Conservation (phyloP, 768 basidiomycete species). For the Pleurotus platypus region DNA sequence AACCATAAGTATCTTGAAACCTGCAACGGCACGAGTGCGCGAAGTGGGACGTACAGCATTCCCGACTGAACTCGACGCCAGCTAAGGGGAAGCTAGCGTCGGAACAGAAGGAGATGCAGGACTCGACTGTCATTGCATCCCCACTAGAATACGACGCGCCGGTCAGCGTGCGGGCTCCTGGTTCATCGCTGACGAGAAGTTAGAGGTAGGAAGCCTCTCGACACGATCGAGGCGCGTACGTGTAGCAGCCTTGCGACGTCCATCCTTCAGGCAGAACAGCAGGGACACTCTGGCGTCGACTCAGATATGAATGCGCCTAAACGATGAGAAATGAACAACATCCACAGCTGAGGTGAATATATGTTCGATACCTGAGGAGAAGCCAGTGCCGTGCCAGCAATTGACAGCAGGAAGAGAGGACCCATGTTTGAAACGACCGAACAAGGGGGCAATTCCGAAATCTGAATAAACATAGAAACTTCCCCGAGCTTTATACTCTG, state of each 20-base stretch:
- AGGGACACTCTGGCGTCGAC: neutral
- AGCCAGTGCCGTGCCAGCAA: neutral
- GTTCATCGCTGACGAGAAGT: neutral
- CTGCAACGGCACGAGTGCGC: neutral
- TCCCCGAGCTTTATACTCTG: no score
- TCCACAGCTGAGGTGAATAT: no score
- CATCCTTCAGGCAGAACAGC: neutral
- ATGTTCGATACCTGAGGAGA: neutral
- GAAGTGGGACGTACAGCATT: constrained; percentile 24
- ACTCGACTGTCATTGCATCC: constrained; percentile 28
- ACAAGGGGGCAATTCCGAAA: no score
- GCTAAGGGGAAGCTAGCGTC: constrained; percentile 33
- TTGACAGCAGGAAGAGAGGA: neutral
- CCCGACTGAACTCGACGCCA: constrained; percentile 34
- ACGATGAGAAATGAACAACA: neutral
- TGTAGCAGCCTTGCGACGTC: constrained; percentile 1
- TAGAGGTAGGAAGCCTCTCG: no score
- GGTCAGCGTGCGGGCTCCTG: neutral
- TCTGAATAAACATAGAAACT: no score
- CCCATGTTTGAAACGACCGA: no score
- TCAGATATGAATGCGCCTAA: neutral
- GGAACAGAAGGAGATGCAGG: constrained; percentile 37
- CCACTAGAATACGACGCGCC: neutral
- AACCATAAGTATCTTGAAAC: neutral
- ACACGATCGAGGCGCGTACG: neutral